Conservation (phyloP, 768 basidiomycete genomes). For the Xanthoconium purpureum region DNA sequence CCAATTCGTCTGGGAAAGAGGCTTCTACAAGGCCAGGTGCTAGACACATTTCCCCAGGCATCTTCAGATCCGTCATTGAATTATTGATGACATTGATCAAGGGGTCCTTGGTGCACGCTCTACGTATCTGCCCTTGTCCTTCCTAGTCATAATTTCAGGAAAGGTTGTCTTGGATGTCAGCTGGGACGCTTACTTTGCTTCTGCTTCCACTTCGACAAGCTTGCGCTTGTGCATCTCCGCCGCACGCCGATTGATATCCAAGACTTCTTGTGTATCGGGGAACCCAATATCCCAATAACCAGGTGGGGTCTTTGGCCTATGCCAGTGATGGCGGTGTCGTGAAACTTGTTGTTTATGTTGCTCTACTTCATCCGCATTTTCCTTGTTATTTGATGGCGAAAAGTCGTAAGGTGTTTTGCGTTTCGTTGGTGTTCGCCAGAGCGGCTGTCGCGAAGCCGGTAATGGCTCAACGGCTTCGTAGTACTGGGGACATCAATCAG, state of each 20-base stretch:
- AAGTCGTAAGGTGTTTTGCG: conserved; percentile 14
- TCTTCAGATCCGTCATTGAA: conserved; percentile 2
- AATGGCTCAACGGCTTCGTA: conserved; percentile 75
- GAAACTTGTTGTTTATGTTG: conserved; percentile 71
- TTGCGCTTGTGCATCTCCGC: conserved; percentile 70
- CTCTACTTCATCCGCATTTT: conserved; percentile 34
- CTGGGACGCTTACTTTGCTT: conserved; percentile 48
- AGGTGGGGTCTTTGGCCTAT: conserved; percentile 71
- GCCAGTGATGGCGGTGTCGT: conserved; percentile 71
- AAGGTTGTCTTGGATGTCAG: neutral
- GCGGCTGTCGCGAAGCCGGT: conserved; percentile 64
- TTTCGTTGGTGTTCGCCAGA: conserved; percentile 68
- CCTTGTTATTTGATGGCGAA: conserved; percentile 21
- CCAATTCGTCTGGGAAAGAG: conserved; percentile 51
- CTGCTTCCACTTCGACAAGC: conserved; percentile 52
- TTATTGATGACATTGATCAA: conserved; percentile 13
- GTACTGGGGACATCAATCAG: conserved; percentile 47
- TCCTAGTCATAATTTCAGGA: conserved; percentile 15
- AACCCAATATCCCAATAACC: conserved; percentile 91
- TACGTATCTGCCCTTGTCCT: conserved; percentile 26
- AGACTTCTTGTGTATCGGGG: conserved; percentile 79
- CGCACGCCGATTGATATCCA: conserved; percentile 71
- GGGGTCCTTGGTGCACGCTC: conserved; percentile 15
- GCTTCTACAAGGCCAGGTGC: conserved; percentile 46
- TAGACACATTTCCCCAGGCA: conserved; percentile 45